A percentile compares a stretch with the other conserved stretches of the same genome.
Evolutionary conservation across 1,284 basidiomycete species (phyloP).

Genomic region (Inonotus obliquus): DNA sequence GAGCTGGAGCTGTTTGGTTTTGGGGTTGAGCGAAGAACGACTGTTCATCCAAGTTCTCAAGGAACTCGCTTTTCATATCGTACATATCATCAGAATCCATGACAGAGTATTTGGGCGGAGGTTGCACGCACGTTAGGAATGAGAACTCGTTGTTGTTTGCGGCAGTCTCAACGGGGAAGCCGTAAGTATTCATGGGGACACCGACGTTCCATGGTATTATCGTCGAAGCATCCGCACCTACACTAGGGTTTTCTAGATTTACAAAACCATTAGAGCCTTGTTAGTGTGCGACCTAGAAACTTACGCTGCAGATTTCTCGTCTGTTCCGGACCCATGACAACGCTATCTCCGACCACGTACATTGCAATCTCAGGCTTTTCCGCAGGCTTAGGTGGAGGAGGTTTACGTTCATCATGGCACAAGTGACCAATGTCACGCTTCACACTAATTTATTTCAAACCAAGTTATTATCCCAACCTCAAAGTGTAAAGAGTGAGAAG

Average conservation of each 20-base stretch:
- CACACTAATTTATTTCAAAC: conserved; percentile 48
- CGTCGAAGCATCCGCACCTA: conserved; percentile 16
- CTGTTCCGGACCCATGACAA: conserved; percentile 10
- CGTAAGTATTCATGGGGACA: conserved; percentile 1
- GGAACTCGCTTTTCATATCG: conserved; percentile 66
- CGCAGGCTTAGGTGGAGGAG: too few relatives aligned
- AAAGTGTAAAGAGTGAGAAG: not conserved
- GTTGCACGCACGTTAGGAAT: conserved; percentile 60
- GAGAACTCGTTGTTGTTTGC: conserved; percentile 62
- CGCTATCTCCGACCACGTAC: conserved; percentile 19
- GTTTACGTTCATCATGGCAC: conserved; percentile 81
- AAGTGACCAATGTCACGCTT: conserved; percentile 90
- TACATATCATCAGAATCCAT: not conserved
- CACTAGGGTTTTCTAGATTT: conserved; percentile 12
- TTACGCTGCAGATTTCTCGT: conserved; percentile 15
- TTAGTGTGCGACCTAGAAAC: conserved; percentile 4
- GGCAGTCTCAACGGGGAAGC: conserved; percentile 8
- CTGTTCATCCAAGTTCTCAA: conserved; percentile 72
- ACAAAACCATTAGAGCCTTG: not conserved
- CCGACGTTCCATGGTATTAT: conserved; percentile 17
- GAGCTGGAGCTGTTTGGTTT: conserved; percentile 27
- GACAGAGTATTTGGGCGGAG: not conserved
- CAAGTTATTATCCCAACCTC: not conserved
- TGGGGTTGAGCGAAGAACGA: conserved; percentile 59
- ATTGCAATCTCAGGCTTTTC: too few relatives aligned